A percentile compares a stretch with the other conserved stretches of the same genome.
phyloP scores from a whole-genome alignment of 73 alveolate genomes.

The Paramecium bursaria region DNA sequence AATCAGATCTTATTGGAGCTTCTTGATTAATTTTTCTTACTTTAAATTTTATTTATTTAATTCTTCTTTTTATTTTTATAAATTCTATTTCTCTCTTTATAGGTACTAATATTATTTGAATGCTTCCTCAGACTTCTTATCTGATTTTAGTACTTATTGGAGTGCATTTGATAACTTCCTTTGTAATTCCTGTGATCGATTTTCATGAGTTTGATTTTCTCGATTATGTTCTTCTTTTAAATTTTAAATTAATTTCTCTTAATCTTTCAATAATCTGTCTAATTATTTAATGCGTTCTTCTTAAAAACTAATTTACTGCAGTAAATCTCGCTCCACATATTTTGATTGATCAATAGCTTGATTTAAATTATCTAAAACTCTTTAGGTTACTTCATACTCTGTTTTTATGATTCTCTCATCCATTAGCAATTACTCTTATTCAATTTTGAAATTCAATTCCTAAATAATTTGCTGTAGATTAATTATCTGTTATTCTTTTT shows the following conservation, averaged over 20 bases:
- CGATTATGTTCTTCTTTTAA: constrained; percentile 16
- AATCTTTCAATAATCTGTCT: constrained; percentile 12
- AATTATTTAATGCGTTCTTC: constrained; percentile 15
- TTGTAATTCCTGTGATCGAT: not conserved
- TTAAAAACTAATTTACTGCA: constrained; percentile 25
- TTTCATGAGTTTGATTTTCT: constrained; percentile 15
- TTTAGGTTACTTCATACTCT: constrained; percentile 49
- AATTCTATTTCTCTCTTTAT: constrained; percentile 11
- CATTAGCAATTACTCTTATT: constrained; percentile 30
- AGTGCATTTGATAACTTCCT: constrained; percentile 41
- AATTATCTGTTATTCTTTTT: constrained; percentile 34
- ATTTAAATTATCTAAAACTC: constrained; percentile 26
- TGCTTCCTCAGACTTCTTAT: constrained; percentile 42
- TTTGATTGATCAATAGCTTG: constrained; percentile 43
- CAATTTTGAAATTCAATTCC: constrained; percentile 42
- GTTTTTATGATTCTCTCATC: constrained; percentile 50
- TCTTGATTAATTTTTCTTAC: not conserved
- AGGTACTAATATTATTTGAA: not conserved
- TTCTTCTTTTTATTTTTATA: constrained; percentile 18
- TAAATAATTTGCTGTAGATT: constrained; percentile 24
- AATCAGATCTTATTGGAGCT: not conserved
- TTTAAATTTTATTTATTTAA: constrained; percentile 16
- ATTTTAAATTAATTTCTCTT: constrained; percentile 24
- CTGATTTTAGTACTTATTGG: constrained; percentile 33
- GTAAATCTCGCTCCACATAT: constrained; percentile 24